Evolutionary conservation across 1,139 yeast genomes (phyloP), one percentile per base, ranked within the genome.

Genomic region (Yamadazyma diddensiae): DNA sequence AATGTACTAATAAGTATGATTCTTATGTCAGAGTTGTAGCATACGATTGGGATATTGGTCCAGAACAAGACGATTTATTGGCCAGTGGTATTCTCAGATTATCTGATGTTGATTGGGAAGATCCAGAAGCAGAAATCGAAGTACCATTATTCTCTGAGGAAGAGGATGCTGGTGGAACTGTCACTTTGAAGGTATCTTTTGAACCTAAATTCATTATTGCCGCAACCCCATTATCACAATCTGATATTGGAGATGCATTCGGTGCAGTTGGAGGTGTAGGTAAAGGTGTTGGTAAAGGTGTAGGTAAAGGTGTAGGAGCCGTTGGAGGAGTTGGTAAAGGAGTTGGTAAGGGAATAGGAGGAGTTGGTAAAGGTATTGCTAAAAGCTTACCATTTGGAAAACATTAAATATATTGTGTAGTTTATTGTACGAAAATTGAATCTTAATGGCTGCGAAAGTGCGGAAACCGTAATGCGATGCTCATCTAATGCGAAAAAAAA

Each of bases 21-120:
- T 76, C 87, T 9, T 57, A 59, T 4, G 58, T 90, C 37, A 63
- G 64, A 38, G 67, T 85, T 30, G 74, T 70, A 35, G 77, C 85
- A 20, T 71, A 57, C 49, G 98, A 92, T 55, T 90, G 97, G 96
- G 98, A 92, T 59, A 77, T 90, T 45, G 96, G 95, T 42, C 79
- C 84, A 18, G 86, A 80, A 42, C 77, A 74, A 41, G 94, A 92
- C 56, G 97, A 92, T 57, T 67, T 72, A 39, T 68, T 92, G 37
- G 95, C 97, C 36, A 62, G 62, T 21, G 87, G 81, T n/a, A 49
- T 52, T 17, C 54, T 88, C 37, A 71, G 77, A 12, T 61, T 92
- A 41, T 57, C 74, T 0, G 77, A 79, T 9, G 66, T 92, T 26
- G 80, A 81, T 46, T 75, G 81, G 9, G 64, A 71, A 20, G 69